Evolutionary conservation across 805 yeast genomes (phyloP).

Genomic region (Kuraishia borneana): DNA sequence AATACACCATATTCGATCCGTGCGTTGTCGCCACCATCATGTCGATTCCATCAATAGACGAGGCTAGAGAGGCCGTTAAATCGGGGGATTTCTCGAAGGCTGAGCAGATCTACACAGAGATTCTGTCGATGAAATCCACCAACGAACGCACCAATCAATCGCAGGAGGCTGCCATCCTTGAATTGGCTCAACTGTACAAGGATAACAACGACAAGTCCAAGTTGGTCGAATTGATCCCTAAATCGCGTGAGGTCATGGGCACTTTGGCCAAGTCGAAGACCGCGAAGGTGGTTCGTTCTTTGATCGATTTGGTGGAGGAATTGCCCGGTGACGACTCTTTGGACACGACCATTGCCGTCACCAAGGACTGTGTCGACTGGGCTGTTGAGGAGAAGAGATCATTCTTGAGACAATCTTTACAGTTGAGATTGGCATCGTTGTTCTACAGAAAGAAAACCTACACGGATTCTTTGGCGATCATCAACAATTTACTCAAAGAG

Average conservation of each 20-base stretch:
- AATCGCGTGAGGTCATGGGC: conserved; percentile 55
- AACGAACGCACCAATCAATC: conserved; percentile 32
- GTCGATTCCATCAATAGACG: conserved; percentile 29
- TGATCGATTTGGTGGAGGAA: conserved; percentile 68
- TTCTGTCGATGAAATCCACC: conserved; percentile 23
- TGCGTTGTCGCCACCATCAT: conserved; percentile 6
- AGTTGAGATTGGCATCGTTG: conserved; percentile 70
- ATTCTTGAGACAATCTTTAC: conserved; percentile 80
- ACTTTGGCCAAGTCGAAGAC: conserved; percentile 88
- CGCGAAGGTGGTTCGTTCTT: conserved; percentile 74
- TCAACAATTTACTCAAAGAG: conserved; percentile 64
- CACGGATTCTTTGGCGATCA: conserved; percentile 61
- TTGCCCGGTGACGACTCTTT: conserved; percentile 29
- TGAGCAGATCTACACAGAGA: conserved; percentile 43
- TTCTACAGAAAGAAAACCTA: conserved; percentile 54
- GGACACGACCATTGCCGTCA: conserved; percentile 62
- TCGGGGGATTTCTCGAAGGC: conserved; percentile 42
- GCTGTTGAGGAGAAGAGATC: conserved; percentile 73
- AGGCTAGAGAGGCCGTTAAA: conserved; percentile 50
- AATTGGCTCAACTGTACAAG: conserved; percentile 65
- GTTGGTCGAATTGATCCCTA: conserved; percentile 50
- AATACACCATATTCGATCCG: neutral
- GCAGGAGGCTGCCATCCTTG: conserved; percentile 62
- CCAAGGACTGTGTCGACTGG: conserved; percentile 81
- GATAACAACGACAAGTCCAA: conserved; percentile 32